Evolutionary conservation across 345 rosid genomes (phyloP), one percentile per base, ranked within the genome.

Genomic region (Moringa oleifera): DNA sequence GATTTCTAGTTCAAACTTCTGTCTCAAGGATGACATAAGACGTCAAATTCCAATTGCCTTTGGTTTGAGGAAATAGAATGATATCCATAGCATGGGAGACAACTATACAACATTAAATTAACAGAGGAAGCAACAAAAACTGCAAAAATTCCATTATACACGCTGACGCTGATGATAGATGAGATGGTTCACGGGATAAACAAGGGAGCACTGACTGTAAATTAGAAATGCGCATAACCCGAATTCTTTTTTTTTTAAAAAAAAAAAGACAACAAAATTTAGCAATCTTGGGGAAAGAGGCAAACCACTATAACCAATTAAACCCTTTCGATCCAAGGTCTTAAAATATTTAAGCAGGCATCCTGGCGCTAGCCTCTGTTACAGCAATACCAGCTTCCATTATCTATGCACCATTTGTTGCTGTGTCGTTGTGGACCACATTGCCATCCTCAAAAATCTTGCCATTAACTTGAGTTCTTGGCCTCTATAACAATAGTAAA

Each of bases 401-500:
- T 59, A 23, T 73, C 86, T 85, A 94, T 16, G 85, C 85, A 54
- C 90, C 92, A 51, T 85, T 90, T 88, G 81, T 81, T 31, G 82
- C 73, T 28, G 77, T 79, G 72, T 90, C 96, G 0, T 68, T 76
- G 79, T 79, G 87, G 59, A 76, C 76, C 22, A 68, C 76, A 23
- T 86, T 86, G 62, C 73, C 77, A 65, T 90, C 96, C 67, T 86
- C 97, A 49, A 78, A 59, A 55, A 57, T 80, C 90, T 90, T 94
- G 61, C 92, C 96, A 62, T 86, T 94, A 53, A 81, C 84, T 67
- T 85, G 99, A 52, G 84, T 79, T 75, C 99, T 83, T 18, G 53
- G 87, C 69, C 97, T 77, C 98, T 93, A 76, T 18, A 75, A 5
- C 5, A 33, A 11, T 33, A 33, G 37, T 11, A 33, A 11, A 4